phyloP scores from a whole-genome alignment of 805 yeast species.

The Clavispora vitiphila region DNA sequence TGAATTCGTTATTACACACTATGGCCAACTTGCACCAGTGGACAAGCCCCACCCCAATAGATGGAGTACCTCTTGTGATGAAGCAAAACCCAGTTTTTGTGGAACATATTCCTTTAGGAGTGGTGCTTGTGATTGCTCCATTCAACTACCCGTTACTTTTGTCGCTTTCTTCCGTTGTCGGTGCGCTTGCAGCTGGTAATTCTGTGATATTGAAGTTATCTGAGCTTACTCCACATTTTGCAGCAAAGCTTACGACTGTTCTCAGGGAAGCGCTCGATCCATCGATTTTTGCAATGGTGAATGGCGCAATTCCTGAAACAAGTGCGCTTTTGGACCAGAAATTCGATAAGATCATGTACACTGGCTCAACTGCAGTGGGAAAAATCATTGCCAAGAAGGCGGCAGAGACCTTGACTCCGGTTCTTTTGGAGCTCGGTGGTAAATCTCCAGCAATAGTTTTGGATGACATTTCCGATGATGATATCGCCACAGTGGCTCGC shows the following conservation, averaged over 20 bases:
- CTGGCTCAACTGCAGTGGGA: slow-evolving; percentile 79
- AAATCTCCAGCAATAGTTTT: slow-evolving; percentile 81
- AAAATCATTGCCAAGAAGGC: slow-evolving; percentile 73
- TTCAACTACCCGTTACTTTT: slow-evolving; percentile 76
- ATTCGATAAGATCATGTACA: slow-evolving; percentile 80
- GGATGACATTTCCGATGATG: slow-evolving; percentile 38
- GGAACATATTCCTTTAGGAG: slow-evolving; percentile 46
- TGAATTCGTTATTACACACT: slow-evolving; percentile 54
- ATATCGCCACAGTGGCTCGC: slow-evolving; percentile 43
- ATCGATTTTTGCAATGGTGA: slow-evolving; percentile 55
- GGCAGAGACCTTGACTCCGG: slow-evolving; percentile 79
- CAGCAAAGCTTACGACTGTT: slow-evolving; percentile 51
- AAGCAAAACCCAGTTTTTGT: slow-evolving; percentile 14
- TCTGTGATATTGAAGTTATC: slow-evolving; percentile 71
- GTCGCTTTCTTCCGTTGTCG: slow-evolving; percentile 60
- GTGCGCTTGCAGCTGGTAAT: slow-evolving; percentile 86
- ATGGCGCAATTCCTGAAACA: slow-evolving; percentile 63
- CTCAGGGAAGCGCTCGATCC: slow-evolving; percentile 50
- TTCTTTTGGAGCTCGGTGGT: slow-evolving; percentile 83
- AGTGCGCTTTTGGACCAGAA: slow-evolving; percentile 49
- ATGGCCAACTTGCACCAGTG: slow-evolving; percentile 58
- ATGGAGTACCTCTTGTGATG: slow-evolving; percentile 32
- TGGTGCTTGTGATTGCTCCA: slow-evolving; percentile 68
- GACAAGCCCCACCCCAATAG: slow-evolving; percentile 47
- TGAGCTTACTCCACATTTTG: slow-evolving; percentile 63